phyloP scores from a whole-genome alignment of 2,329 filamentous ascomycete genomes.

The Trichoderma oligosporum region DNA sequence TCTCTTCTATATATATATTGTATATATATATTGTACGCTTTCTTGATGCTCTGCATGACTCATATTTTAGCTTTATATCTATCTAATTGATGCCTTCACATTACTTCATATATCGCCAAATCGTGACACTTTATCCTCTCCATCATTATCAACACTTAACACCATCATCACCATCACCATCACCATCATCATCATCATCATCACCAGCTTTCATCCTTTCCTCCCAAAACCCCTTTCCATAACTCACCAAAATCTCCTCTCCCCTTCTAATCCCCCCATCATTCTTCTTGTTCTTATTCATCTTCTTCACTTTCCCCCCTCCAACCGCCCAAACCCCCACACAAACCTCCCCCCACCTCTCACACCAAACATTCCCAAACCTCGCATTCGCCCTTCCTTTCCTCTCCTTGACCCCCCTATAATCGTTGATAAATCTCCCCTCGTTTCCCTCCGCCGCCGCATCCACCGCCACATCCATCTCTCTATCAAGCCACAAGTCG shows the following conservation, averaged over 20 bases:
- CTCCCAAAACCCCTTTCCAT: conserved; percentile 65
- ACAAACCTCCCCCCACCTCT: conserved; percentile 50
- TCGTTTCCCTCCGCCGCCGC: conserved; percentile 58
- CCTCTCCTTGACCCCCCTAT: conserved; percentile 47
- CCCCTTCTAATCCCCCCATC: conserved; percentile 45
- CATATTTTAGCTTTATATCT: no score
- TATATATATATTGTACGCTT: not conserved
- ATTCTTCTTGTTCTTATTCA: conserved; percentile 30
- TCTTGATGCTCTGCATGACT: not conserved
- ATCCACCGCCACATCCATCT: conserved; percentile 56
- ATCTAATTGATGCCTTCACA: no score
- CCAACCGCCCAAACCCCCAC: conserved; percentile 57
- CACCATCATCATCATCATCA: conserved; percentile 12
- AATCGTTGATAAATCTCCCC: conserved; percentile 65
- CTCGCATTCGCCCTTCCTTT: conserved; percentile 52
- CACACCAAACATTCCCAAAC: conserved; percentile 60
- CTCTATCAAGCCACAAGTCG: conserved; percentile 60
- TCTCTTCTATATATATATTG: not conserved
- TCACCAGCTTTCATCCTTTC: conserved; percentile 34
- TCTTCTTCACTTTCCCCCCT: conserved; percentile 26
- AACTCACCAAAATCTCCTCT: conserved; percentile 62
- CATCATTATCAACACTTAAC: no score
- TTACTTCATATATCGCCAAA: no score
- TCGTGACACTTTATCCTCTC: no score
- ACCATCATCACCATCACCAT: not conserved